Conservation (phyloP, 352 stramenopile species). For the Pythium guiyangense region DNA sequence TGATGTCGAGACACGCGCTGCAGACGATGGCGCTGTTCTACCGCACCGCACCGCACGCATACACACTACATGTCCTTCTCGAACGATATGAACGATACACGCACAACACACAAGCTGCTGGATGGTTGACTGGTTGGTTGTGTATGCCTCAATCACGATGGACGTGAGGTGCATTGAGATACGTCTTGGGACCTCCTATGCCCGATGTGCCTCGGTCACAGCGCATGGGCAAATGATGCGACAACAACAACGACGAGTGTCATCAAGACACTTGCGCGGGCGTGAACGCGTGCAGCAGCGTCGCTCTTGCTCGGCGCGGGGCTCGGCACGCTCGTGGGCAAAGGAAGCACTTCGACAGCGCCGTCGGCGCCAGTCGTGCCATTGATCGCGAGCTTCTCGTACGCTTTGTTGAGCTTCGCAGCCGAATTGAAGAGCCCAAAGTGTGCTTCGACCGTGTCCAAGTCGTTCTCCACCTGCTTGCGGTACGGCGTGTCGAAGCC, state of each 20-base stretch:
- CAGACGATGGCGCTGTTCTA: too few species aligned
- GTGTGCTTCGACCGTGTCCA: slow-evolving; percentile 54
- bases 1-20: too few species aligned
- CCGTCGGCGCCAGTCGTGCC: slow-evolving; percentile 11
- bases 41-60: too few species aligned
- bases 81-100: too few species aligned
- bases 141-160: too few species aligned
- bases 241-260: not conserved
- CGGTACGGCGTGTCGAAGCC: slow-evolving; percentile 28
- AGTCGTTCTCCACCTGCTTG: slow-evolving; percentile 13
- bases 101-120: too few species aligned
- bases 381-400: slow-evolving; percentile 16
- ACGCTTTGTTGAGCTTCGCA: slow-evolving; percentile 15
- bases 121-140: too few species aligned
- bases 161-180: too few species aligned
- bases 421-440: slow-evolving; percentile 47
- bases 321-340: slow-evolving; percentile 1
- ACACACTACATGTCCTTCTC: too few species aligned
- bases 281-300: not conserved
- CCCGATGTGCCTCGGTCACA: too few species aligned
- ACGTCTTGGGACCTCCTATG: too few species aligned
- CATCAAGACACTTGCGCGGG: not conserved
- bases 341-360: not conserved
- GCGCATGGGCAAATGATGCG: not conserved
- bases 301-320: not conserved